Conservation (phyloP, 2,329 filamentous ascomycete genomes). For the Colletotrichum sojae region DNA sequence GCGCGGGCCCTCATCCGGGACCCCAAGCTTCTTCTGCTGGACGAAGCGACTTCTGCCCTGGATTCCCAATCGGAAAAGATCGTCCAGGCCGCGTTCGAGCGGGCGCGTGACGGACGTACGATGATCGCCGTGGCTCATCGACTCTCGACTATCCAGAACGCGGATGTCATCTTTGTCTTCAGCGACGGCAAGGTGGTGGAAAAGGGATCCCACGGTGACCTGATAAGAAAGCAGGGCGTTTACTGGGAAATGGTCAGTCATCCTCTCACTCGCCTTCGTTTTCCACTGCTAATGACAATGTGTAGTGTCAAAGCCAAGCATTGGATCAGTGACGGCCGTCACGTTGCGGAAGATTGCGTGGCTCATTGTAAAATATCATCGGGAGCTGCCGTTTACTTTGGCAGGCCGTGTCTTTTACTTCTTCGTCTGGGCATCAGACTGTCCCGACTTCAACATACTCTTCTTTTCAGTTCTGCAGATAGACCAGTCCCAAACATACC, state of each 20-base stretch:
- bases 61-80: constrained; percentile 69
- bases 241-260: constrained; percentile 42
- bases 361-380: constrained; percentile 2
- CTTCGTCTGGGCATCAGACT: constrained; percentile 7
- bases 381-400: neutral
- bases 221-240: constrained; percentile 34
- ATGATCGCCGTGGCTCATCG: constrained; percentile 60
- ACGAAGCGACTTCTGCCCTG: constrained; percentile 70
- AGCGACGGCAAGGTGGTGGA: constrained; percentile 58
- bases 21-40: constrained; percentile 66
- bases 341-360: neutral
- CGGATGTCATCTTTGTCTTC: constrained; percentile 61
- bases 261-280: neutral
- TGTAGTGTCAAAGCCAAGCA: constrained; percentile 41
- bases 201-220: constrained; percentile 53
- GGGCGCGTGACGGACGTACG: constrained; percentile 49
- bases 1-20: constrained; percentile 67
- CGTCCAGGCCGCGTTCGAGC: constrained; percentile 59
- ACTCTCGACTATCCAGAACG: constrained; percentile 58
- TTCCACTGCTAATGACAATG: constrained; percentile 8
- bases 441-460: neutral
- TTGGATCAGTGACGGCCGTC: constrained; percentile 31
- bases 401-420: constrained; percentile 2
- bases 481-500: neutral
- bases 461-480: constrained; percentile 4